These are phyloP conservation scores for Chlorella variabilis DNA, from an alignment of 163 green algal species.

Conservation along the genomic window DNA sequence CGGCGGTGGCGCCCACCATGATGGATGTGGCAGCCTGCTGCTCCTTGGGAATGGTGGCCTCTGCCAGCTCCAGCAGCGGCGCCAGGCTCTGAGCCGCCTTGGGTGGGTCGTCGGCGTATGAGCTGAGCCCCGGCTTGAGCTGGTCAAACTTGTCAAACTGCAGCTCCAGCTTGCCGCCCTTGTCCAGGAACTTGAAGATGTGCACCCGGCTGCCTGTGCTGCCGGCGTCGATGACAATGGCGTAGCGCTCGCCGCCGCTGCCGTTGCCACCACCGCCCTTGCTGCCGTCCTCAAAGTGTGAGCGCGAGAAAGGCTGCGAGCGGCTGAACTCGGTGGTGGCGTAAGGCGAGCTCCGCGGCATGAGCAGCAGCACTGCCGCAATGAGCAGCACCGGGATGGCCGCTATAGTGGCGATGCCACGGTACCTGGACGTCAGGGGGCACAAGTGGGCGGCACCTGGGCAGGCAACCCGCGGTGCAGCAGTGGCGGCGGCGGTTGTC, in stretches of 20 bases:
- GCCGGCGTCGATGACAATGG: conserved; percentile 96
- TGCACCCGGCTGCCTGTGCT: conserved; percentile 94
- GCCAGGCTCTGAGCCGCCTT: conserved; percentile 81
- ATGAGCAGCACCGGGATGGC: conserved; percentile 66
- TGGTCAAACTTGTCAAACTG: conserved; percentile 93
- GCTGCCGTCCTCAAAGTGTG: conserved; percentile 29
- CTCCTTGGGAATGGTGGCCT: conserved; percentile 81
- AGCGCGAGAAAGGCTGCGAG: conserved; percentile 29
- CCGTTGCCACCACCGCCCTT: conserved; percentile 5
- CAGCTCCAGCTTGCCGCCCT: conserved; percentile 68
- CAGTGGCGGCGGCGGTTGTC: neutral
- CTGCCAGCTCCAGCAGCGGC: conserved; percentile 83
- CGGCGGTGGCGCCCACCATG: conserved; percentile 93
- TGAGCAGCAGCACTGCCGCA: conserved; percentile 58
- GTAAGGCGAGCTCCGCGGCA: conserved; percentile 51
- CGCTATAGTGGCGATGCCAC: conserved; percentile 64
- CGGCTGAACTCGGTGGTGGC: conserved; percentile 15
- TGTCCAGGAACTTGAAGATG: conserved; percentile 86
- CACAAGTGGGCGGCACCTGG: too few species aligned
- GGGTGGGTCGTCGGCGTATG: conserved; percentile 78
- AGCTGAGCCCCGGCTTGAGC: conserved; percentile 94
- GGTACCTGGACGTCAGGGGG: conserved; percentile 54
- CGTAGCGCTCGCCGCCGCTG: conserved; percentile 56
- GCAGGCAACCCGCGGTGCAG: neutral
- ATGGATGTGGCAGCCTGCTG: conserved; percentile 78